Evolutionary conservation across 805 yeast genomes (phyloP).

Genomic region (Wickerhamomyces strasburgensis): DNA sequence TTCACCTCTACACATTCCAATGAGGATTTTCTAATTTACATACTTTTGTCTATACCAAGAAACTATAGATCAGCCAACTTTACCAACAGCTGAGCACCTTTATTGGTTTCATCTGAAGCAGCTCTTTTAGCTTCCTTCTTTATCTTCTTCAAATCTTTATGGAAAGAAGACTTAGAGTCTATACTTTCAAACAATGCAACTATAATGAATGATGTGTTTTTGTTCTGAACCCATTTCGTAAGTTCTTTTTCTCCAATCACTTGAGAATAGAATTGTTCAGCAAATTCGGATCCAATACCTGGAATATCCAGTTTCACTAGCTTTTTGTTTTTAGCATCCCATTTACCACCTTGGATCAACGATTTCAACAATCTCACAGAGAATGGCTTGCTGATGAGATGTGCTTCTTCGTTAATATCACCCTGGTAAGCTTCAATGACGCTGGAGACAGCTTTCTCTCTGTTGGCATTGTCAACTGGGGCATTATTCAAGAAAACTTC

Average conservation of each 20-base stretch:
- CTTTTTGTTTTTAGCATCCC: slow-evolving; percentile 60
- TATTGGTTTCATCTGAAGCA: slow-evolving; percentile 41
- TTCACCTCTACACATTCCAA: too few relatives aligned
- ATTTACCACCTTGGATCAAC: slow-evolving; percentile 80
- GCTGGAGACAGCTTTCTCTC: slow-evolving; percentile 47
- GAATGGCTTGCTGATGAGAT: slow-evolving; percentile 66
- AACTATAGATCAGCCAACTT: slow-evolving; percentile 29
- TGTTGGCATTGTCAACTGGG: slow-evolving; percentile 33
- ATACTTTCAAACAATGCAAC: slow-evolving; percentile 74
- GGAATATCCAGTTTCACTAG: slow-evolving; percentile 39
- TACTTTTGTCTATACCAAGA: too few relatives aligned
- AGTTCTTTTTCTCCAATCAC: slow-evolving; percentile 44
- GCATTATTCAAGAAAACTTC: slow-evolving; percentile 65
- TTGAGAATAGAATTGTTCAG: slow-evolving; percentile 45
- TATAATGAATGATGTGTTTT: slow-evolving; percentile 72
- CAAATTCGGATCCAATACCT: slow-evolving; percentile 57
- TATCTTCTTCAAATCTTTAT: slow-evolving; percentile 47
- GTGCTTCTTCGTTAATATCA: slow-evolving; percentile 61
- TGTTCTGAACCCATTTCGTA: slow-evolving; percentile 62
- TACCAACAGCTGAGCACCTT: slow-evolving; percentile 55
- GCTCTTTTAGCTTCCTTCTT: slow-evolving; percentile 40
- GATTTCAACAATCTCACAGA: slow-evolving; percentile 70
- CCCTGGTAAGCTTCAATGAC: slow-evolving; percentile 59
- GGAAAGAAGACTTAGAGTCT: slow-evolving; percentile 42
- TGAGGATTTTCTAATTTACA: too few relatives aligned